Base-by-base conservation (phyloP, 2,329 filamentous ascomycete species). In the Aureobasidium sp. region DNA sequence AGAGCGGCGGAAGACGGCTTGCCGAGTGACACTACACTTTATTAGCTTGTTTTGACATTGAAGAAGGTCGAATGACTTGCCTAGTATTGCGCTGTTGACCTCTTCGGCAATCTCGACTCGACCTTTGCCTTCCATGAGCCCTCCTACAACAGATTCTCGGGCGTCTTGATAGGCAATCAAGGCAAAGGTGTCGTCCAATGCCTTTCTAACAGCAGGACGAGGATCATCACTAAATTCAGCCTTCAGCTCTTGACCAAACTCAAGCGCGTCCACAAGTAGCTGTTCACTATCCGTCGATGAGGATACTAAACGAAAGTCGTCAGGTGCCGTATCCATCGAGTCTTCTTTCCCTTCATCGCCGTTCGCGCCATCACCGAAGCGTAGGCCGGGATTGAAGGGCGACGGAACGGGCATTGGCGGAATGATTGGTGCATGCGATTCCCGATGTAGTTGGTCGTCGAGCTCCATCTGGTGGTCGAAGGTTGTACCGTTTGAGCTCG, bases 51-150 rank as follows among this genome's bases (percentile, higher is more conserved):
- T 31, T 39, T 62, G 35, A 37, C 5, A 2, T 11, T 14, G 19
- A 14, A 39, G 22, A 60, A 15, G 33, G 39, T 64, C 5, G 61
- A 3, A 22, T n/a, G 4, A 81, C 86, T 77, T 78, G 96, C 91
- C 85, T 64, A 99, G 75, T 68, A 99, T 96, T 50, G 91, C 92
- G 64, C 90, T 90, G 74, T 97, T 97, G 62, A 99, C 79, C 73
- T 96, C 92, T 76, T 99, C 94, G 9, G 92, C 92, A 44, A 97
- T 90, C 19, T 85, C 81, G 19, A 86, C 84, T 47, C 94, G 81
- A 1, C 90, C 91, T 58, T 82, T 84, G 42, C 83, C 80, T 68
- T 96, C 90, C 62, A 99, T 78, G 63, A 97, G 77, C 70, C 90
- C 87, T 17, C 87, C 86, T 63, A 97, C 82, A 63, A 88, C 84